Evolutionary conservation across 2,329 filamentous ascomycete genomes (phyloP), one percentile per base, ranked within the genome.

Genomic region (Calonectria henricotiae): DNA sequence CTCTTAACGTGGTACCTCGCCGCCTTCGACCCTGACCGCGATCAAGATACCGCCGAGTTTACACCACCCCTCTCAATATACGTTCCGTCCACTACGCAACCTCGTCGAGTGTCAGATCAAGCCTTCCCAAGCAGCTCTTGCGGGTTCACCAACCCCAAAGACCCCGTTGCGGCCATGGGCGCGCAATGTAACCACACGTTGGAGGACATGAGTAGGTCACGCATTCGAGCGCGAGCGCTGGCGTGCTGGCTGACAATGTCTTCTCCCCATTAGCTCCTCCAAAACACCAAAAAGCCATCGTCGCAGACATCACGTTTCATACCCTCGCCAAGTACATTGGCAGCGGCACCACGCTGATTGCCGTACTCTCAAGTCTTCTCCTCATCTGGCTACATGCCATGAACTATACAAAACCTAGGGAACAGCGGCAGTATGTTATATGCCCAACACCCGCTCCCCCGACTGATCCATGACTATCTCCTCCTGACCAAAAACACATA

Each of bases 351-450:
- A 84, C 88, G 5, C 77, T 88, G 68, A 79, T 90, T 37, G 84
- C 89, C 44, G 84, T 86, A n/a, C 63, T 85, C 51, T 79, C 88
- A 46, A 90, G 89, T 67, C 79, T 90, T 60, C 89, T 86, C 74
- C 83, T 91, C 43, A 87, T 90, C 70, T 88, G 82, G 80, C 86
- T 87, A 83, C 89, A 91, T 83, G 88, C 89, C 35, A 74, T 84
- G 20, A 86, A 91, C 80, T 91, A 91, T 77, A 90, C 89, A 30
- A 89, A 89, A 67, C 89, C 89, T 7, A 80, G 83, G 66, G 88
- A 91, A 80, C 89, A 91, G 77, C 86, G 85, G 80, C 88, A 91
- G 86, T 88, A 80, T 71, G 85, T 75, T 2, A 51, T 17, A 27
- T 13, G 71, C 60, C 41, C 25, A 25, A 5, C 15, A 20, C 12